phyloP scores from a whole-genome alignment of 768 basidiomycete species.

The Pulveroboletus frians region DNA sequence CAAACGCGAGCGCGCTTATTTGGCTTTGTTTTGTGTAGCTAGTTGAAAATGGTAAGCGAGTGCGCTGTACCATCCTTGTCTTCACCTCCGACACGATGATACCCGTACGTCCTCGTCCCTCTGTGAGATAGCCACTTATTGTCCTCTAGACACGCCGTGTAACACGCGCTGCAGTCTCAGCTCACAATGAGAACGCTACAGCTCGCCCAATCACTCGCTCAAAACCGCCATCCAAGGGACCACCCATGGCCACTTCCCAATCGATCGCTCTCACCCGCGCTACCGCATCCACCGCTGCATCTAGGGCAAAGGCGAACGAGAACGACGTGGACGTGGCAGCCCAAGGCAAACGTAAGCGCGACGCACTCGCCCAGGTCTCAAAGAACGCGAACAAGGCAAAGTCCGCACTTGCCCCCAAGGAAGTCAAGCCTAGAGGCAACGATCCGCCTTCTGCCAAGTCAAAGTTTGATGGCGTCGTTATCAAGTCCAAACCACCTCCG shows the following conservation, averaged over 20 bases:
- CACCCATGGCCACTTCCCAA: conserved; percentile 33
- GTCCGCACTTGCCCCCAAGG: conserved; percentile 29
- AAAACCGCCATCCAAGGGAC: conserved; percentile 45
- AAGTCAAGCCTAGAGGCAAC: conserved; percentile 55
- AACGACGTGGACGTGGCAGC: conserved; percentile 43
- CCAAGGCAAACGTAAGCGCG: conserved; percentile 69
- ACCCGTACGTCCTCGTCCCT: conserved; percentile 32
- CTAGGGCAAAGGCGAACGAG: conserved; percentile 34
- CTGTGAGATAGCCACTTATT: not conserved
- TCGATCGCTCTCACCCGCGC: conserved; percentile 36
- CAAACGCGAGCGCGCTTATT: conserved; percentile 36
- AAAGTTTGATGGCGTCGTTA: conserved; percentile 59
- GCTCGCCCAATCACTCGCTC: conserved; percentile 59
- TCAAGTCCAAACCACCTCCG: conserved; percentile 42
- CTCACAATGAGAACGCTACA: conserved; percentile 65
- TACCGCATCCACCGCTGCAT: conserved; percentile 37
- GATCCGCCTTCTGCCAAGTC: conserved; percentile 38
- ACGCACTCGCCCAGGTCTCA: conserved; percentile 66
- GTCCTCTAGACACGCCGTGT: conserved; percentile 55
- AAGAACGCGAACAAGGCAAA: conserved; percentile 45
- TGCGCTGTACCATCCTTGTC: conserved; percentile 22
- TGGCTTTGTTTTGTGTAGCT: conserved; percentile 33
- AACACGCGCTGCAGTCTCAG: conserved; percentile 49
- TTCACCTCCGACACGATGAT: conserved; percentile 35
- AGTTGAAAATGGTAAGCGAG: conserved; percentile 33